A percentile compares a stretch with the other conserved stretches of the same genome.
phyloP scores from a whole-genome alignment of 164 flowering plant genomes.

The Warburgia ugandensis region DNA sequence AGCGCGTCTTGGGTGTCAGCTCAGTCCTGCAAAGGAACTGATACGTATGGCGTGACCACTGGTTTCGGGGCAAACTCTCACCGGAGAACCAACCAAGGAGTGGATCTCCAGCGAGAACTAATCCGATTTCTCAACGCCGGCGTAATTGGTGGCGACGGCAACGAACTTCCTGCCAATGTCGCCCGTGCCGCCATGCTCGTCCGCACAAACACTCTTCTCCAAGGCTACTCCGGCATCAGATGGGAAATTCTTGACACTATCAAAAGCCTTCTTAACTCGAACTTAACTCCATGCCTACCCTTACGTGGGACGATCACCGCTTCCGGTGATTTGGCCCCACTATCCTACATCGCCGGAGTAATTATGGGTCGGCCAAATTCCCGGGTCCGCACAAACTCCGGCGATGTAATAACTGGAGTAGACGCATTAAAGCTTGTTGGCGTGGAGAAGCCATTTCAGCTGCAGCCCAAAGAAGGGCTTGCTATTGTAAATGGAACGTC shows the following conservation, averaged over 20 bases:
- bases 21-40: conserved; percentile 26
- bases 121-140: conserved; percentile 37
- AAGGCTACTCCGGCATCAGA: conserved; percentile 38
- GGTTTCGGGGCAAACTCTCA: conserved; percentile 39
- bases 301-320: conserved; percentile 34
- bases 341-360: conserved; percentile 32
- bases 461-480: conserved; percentile 22
- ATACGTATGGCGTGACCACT: conserved; percentile 35
- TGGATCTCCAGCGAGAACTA: conserved; percentile 31
- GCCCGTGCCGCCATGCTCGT: conserved; percentile 37
- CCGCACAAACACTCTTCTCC: conserved; percentile 30
- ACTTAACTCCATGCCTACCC: conserved; percentile 23
- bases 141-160: conserved; percentile 19
- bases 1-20: conserved; percentile 29
- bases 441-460: conserved; percentile 15
- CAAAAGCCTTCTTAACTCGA: conserved; percentile 16
- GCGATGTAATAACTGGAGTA: conserved; percentile 15
- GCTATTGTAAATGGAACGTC: conserved; percentile 28
- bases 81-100: conserved; percentile 28
- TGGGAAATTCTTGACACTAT: conserved; percentile 28
- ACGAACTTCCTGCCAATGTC: conserved; percentile 18
- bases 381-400: conserved; percentile 8
- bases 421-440: conserved; percentile 22
- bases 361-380: conserved; percentile 25
- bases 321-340: conserved; percentile 35